phyloP scores from a whole-genome alignment of 306 rosid species.

The Abrus precatorius region DNA sequence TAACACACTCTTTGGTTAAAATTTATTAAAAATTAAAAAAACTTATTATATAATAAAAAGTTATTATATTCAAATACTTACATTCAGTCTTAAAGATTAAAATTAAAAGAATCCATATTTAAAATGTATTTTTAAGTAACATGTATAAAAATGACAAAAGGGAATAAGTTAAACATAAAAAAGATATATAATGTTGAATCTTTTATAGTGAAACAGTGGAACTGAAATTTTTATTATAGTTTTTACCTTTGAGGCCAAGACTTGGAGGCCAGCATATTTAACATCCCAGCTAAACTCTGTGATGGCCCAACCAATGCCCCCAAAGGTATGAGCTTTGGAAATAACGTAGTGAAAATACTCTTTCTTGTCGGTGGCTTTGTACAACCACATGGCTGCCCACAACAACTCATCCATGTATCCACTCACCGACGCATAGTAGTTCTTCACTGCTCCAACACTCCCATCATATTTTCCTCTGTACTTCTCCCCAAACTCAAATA shows the following conservation, averaged over 20 bases:
- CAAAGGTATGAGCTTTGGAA: conserved; percentile 70
- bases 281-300: conserved; percentile 95
- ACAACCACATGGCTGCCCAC: conserved; percentile 91
- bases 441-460: conserved; percentile 76
- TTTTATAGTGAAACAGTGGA: too few relatives aligned
- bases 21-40: too few relatives aligned
- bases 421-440: conserved; percentile 95
- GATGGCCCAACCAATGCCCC: conserved; percentile 91
- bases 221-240: too few relatives aligned
- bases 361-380: conserved; percentile 86
- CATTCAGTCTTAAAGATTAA: too few relatives aligned
- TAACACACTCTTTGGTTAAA: too few relatives aligned
- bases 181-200: too few relatives aligned
- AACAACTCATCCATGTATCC: conserved; percentile 84
- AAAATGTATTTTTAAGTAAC: too few relatives aligned
- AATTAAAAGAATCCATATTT: too few relatives aligned
- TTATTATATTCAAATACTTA: too few relatives aligned
- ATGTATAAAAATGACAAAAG: too few relatives aligned
- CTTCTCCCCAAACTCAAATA: conserved; percentile 86
- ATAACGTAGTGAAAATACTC: conserved; percentile 65
- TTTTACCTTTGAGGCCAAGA: conserved; percentile 85
- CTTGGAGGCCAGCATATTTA: conserved; percentile 86
- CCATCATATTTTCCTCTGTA: conserved; percentile 79
- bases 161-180: too few relatives aligned
- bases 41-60: too few relatives aligned